These are phyloP conservation scores for Crucibulum laeve DNA, from an alignment of 768 basidiomycete species.

Conservation along the genomic window DNA sequence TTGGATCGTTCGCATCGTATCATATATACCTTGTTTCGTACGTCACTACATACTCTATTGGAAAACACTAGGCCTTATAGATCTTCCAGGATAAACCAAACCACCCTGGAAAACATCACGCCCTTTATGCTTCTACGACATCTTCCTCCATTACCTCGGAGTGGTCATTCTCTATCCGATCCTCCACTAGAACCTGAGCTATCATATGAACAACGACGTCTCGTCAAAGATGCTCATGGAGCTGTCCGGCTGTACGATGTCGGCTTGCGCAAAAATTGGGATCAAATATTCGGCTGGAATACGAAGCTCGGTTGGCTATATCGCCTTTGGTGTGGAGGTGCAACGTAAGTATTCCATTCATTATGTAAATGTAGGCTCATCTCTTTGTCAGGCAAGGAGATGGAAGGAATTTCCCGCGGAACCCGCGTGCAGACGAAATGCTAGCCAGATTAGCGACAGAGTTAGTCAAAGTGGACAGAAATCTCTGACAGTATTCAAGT, in stretches of 20 bases:
- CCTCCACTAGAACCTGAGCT: slow-evolving; percentile 74
- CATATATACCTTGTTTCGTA: slow-evolving; percentile 66
- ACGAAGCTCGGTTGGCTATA: slow-evolving; percentile 46
- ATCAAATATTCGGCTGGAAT: slow-evolving; percentile 61
- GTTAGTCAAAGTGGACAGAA: slow-evolving; percentile 53
- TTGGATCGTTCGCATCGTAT: slow-evolving; percentile 74
- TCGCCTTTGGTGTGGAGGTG: slow-evolving; percentile 57
- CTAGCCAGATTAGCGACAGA: slow-evolving; percentile 61
- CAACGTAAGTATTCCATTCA: slow-evolving; percentile 42
- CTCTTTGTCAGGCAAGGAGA: slow-evolving; percentile 47
- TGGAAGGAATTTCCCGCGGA: slow-evolving; percentile 64
- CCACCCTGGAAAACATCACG: slow-evolving; percentile 74
- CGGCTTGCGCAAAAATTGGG: slow-evolving; percentile 70
- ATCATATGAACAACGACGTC: slow-evolving; percentile 55
- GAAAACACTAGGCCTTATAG: slow-evolving; percentile 1
- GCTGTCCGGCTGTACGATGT: slow-evolving; percentile 65
- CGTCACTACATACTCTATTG: neutral
- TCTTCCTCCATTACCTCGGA: slow-evolving; percentile 56
- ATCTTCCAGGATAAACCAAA: slow-evolving; percentile 71
- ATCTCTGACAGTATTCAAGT: slow-evolving; percentile 21
- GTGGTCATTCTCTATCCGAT: slow-evolving; percentile 52
- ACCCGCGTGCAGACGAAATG: slow-evolving; percentile 62
- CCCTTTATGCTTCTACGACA: slow-evolving; percentile 72
- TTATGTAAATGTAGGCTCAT: neutral
- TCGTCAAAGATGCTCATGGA: slow-evolving; percentile 62